Conservation (phyloP, 2,329 filamentous ascomycete genomes). For the Xylaria digitata region DNA sequence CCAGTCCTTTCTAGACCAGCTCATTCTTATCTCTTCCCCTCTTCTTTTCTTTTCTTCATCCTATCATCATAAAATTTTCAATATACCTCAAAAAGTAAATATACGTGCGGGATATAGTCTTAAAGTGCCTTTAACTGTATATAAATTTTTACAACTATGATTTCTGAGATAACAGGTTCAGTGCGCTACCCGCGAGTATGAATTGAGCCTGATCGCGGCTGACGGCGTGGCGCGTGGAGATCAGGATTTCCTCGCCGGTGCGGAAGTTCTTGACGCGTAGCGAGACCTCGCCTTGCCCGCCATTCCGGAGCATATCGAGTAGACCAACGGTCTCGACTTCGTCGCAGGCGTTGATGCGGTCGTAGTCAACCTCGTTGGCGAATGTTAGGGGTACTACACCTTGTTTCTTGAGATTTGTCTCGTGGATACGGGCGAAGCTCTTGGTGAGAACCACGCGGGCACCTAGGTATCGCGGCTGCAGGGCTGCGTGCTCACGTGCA, state of each 20-base stretch:
- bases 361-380: constrained; percentile 87
- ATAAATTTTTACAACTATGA: constrained; percentile 1
- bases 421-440: constrained; percentile 91
- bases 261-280: constrained; percentile 72
- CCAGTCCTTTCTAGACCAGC: background rate
- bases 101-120: no score
- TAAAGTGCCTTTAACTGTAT: no score
- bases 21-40: no score
- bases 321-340: constrained; percentile 84
- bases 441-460: constrained; percentile 86
- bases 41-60: background rate
- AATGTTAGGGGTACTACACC: constrained; percentile 96
- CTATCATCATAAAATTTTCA: background rate
- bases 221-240: constrained; percentile 88
- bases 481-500: constrained; percentile 87
- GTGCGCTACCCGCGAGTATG: constrained; percentile 89
- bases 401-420: constrained; percentile 97
- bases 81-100: background rate
- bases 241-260: constrained; percentile 71
- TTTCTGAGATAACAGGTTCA: constrained; percentile 85
- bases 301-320: constrained; percentile 80
- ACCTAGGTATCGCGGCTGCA: constrained; percentile 91
- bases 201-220: constrained; percentile 92
- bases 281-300: constrained; percentile 80
- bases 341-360: constrained; percentile 84